Evolutionary conservation across 257 asterid species (phyloP), one percentile per base, ranked within the genome.

Genomic region (Vinca minor): DNA sequence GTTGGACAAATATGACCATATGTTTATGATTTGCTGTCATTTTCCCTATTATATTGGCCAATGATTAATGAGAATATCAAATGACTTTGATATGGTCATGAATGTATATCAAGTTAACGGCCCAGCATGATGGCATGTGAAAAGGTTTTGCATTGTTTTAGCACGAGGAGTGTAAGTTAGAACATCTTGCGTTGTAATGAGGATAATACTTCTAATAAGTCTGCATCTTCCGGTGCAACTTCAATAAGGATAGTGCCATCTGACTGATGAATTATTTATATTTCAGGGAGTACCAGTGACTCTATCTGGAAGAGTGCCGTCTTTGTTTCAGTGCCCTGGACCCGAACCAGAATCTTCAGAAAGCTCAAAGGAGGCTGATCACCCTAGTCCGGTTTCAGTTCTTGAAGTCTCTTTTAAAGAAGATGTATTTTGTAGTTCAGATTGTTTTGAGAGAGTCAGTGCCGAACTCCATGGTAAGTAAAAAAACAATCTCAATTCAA

Each of bases 371-470:
- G 95, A 85, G 72, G 88, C 82, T 38, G 90, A 84, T 68, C 87
- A 85, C 82, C 86, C 78, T 56, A 92, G 98, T 77, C 97, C 98
- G 11, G 75, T 78, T 69, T 88, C 98, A 54, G 87, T 88, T 66
- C 85, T 88, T 73, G 91, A 85, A 75, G 77, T 78, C 69, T 82
- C 91, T 64, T 80, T 77, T 52, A 48, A 78, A 3, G 97, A 86
- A 72, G 93, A 88, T 59, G 50, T 60, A 11, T 70, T 84, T 23
- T 71, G 89, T 68, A 66, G 77, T 59, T 77, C 87, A 56, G 95
- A 91, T 68, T 81, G 92, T 76, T 88, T 86, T 68, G 88, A 83
- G 79, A 78, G 85, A 70, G 95, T 91, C 74, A 73, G 81, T 73
- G 95, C 87, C 64, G 94, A 78, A 64, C 94, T 91, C 66, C 85